phyloP scores from a whole-genome alignment of 2,329 filamentous ascomycete genomes.

The Curvularia verruculosa region DNA sequence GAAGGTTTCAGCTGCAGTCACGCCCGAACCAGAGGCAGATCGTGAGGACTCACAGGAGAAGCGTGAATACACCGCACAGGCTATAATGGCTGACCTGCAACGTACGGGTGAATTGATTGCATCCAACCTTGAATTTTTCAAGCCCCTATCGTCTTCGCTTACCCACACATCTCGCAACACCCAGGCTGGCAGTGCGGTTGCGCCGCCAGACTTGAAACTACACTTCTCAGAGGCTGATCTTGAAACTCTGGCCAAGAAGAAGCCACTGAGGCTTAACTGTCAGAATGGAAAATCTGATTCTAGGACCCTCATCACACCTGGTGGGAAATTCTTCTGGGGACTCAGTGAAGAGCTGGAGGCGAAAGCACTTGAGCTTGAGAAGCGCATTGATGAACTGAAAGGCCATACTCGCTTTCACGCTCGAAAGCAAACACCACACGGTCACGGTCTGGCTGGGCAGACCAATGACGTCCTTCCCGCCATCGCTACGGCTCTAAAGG shows the following conservation, averaged over 20 bases:
- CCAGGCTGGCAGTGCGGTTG: constrained; percentile 27
- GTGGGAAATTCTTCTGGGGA: constrained; percentile 77
- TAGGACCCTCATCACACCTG: constrained; percentile 74
- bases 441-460: constrained; percentile 22
- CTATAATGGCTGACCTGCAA: constrained; percentile 50
- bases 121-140: constrained; percentile 52
- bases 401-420: constrained; percentile 41
- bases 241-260: constrained; percentile 62
- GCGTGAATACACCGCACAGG: constrained; percentile 39
- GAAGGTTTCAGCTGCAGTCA: constrained; percentile 29
- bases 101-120: constrained; percentile 48
- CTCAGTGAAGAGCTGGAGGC: constrained; percentile 72
- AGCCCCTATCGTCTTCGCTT: constrained; percentile 47
- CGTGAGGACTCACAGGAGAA: constrained; percentile 43
- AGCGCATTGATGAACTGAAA: constrained; percentile 44
- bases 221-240: constrained; percentile 52
- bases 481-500: constrained; percentile 45
- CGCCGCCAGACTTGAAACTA: constrained; percentile 45
- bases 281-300: constrained; percentile 53
- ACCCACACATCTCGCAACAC: constrained; percentile 37
- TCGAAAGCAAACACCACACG: constrained; percentile 28
- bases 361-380: constrained; percentile 72
- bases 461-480: constrained; percentile 43
- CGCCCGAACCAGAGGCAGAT: constrained; percentile 35
- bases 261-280: constrained; percentile 52